A percentile compares a stretch with the other conserved stretches of the same genome.
Evolutionary conservation across 2,329 filamentous ascomycete species (phyloP).

Genomic region (Diaporthe vaccinii): DNA sequence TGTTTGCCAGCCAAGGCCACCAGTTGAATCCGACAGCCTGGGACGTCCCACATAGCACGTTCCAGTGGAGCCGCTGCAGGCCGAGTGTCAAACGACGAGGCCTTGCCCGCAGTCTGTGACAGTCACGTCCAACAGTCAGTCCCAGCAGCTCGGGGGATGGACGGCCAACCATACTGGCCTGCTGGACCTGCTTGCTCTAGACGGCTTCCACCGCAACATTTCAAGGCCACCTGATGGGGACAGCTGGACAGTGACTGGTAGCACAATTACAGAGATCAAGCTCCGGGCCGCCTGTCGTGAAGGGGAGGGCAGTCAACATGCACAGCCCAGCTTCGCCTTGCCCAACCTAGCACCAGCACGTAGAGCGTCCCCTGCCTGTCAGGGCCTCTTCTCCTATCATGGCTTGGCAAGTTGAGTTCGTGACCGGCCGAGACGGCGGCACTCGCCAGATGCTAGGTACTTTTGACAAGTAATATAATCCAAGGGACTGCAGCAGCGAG

Average conservation of each 20-base stretch:
- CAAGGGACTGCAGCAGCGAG: background rate
- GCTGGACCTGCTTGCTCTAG: background rate
- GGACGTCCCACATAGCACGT: constrained; percentile 36
- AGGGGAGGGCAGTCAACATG: background rate
- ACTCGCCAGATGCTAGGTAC: constrained; percentile 27
- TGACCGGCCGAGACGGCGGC: constrained; percentile 2
- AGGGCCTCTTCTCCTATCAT: background rate
- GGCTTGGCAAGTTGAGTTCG: background rate
- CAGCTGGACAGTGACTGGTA: constrained; percentile 4
- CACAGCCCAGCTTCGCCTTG: background rate
- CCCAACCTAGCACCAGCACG: constrained; percentile 27
- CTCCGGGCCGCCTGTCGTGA: constrained; percentile 5
- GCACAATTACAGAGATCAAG: constrained; percentile 36
- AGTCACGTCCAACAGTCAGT: constrained; percentile 19
- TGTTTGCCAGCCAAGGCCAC: constrained; percentile 25
- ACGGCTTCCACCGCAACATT: background rate
- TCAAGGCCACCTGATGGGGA: background rate
- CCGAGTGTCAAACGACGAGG: constrained; percentile 29
- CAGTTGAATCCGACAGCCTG: constrained; percentile 38
- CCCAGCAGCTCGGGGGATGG: background rate
- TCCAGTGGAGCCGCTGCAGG: constrained; percentile 21
- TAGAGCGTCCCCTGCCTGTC: constrained; percentile 10
- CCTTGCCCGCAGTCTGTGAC: background rate
- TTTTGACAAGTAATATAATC: background rate
- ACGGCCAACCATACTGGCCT: constrained; percentile 3